Evolutionary conservation across 805 yeast genomes (phyloP).

Genomic region (Starmera quercuum): DNA sequence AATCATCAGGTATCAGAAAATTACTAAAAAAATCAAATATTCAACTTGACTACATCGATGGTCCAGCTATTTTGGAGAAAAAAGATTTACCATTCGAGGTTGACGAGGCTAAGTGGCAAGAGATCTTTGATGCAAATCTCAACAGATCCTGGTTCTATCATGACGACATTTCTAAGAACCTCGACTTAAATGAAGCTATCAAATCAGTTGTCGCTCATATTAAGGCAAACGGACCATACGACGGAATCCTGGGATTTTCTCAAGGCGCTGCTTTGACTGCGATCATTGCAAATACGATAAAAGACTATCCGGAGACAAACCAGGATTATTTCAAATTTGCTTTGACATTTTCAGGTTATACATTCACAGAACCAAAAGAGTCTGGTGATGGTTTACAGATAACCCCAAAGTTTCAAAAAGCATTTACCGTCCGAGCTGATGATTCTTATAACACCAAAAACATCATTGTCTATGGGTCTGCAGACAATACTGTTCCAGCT

Average conservation of each 20-base stretch:
- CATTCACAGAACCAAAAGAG: slow-evolving; percentile 33
- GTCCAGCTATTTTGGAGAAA: slow-evolving; percentile 57
- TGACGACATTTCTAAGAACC: slow-evolving; percentile 36
- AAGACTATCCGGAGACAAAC: slow-evolving; percentile 31
- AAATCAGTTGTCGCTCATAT: slow-evolving; percentile 40
- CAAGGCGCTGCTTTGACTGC: slow-evolving; percentile 93
- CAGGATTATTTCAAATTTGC: slow-evolving; percentile 52
- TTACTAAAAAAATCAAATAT: slow-evolving; percentile 55
- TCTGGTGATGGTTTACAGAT: slow-evolving; percentile 25
- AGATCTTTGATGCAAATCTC: slow-evolving; percentile 37
- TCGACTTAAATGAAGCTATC: slow-evolving; percentile 46
- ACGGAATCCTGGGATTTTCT: slow-evolving; percentile 85
- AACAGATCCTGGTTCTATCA: slow-evolving; percentile 74
- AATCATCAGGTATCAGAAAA: slow-evolving; percentile 85
- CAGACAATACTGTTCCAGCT: slow-evolving; percentile 79
- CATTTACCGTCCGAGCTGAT: slow-evolving; percentile 23
- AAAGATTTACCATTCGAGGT: slow-evolving; percentile 71
- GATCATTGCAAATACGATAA: slow-evolving; percentile 52
- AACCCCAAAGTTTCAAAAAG: slow-evolving; percentile 25
- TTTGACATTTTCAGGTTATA: slow-evolving; percentile 65
- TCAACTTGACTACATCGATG: slow-evolving; percentile 72
- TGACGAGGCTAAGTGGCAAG: slow-evolving; percentile 42
- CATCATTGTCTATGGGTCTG: slow-evolving; percentile 79
- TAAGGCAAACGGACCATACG: slow-evolving; percentile 68
- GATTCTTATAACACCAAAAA: slow-evolving; percentile 30